Evolutionary conservation across 305 asterid genomes (phyloP).

Genomic region (Fraxinus floribunda): DNA sequence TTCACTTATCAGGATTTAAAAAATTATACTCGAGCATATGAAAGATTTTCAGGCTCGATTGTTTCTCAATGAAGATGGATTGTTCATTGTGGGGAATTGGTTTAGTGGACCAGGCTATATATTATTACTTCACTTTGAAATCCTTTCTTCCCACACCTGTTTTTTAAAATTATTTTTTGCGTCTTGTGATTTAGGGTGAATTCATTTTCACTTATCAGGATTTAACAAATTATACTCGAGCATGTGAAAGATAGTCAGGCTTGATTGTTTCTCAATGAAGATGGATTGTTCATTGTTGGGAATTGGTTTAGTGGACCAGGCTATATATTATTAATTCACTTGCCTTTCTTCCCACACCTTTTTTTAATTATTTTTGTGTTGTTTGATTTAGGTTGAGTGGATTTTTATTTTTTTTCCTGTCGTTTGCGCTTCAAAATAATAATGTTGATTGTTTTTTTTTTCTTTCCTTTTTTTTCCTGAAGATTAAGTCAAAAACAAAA

Average conservation of each 20-base stretch:
- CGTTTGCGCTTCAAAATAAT: background rate
- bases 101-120: background rate
- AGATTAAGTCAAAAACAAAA: background rate
- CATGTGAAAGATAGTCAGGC: background rate
- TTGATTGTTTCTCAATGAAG: slow-evolving; percentile 8
- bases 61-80: slow-evolving; percentile 9
- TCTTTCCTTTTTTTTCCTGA: too few species aligned
- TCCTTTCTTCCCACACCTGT: background rate
- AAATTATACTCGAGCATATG: background rate
- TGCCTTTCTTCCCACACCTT: background rate
- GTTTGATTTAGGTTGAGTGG: background rate
- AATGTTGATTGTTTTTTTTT: background rate
- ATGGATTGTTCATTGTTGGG: slow-evolving; percentile 1
- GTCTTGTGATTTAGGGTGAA: background rate
- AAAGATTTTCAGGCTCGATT: background rate
- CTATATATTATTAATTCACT: background rate
- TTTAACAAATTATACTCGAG: background rate
- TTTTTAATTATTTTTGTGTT: background rate
- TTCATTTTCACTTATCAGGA: background rate
- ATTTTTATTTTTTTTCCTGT: too few species aligned
- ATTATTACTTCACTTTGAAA: background rate
- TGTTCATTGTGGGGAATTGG: slow-evolving; percentile 6
- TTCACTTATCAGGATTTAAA: slow-evolving; percentile 4
- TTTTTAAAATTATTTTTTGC: background rate
- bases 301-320: background rate